These are phyloP conservation scores for Candida fluviatilis DNA, from an alignment of 805 yeast species.

Conservation along the genomic window DNA sequence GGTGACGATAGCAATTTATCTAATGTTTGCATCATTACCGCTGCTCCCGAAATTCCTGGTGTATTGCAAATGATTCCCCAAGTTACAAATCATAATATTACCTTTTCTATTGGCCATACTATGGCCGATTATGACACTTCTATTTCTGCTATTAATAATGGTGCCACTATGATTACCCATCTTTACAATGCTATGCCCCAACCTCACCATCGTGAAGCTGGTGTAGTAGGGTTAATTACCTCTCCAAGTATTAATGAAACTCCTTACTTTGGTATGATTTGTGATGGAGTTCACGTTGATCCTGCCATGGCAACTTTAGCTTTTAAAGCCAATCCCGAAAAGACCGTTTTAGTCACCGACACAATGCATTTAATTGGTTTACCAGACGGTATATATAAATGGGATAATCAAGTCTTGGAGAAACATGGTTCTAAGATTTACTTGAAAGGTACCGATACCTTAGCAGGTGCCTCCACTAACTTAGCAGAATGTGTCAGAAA, in stretches of 20 bases:
- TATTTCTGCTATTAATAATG: slow-evolving; percentile 42
- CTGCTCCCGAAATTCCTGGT: slow-evolving; percentile 51
- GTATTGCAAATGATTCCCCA: slow-evolving; percentile 39
- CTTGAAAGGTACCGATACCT: slow-evolving; percentile 51
- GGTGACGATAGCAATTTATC: slow-evolving; percentile 31
- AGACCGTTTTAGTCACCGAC: slow-evolving; percentile 54
- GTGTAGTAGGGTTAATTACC: slow-evolving; percentile 47
- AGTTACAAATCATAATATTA: slow-evolving; percentile 27
- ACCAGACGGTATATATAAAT: slow-evolving; percentile 51
- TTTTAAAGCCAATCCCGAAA: slow-evolving; percentile 48
- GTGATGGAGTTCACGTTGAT: slow-evolving; percentile 59
- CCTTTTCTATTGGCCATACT: slow-evolving; percentile 47
- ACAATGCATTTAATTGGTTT: slow-evolving; percentile 57
- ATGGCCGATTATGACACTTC: slow-evolving; percentile 36
- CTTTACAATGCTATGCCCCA: slow-evolving; percentile 60
- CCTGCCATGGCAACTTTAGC: slow-evolving; percentile 50
- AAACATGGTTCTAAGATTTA: slow-evolving; percentile 45
- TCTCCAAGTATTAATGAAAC: slow-evolving; percentile 21
- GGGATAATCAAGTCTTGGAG: slow-evolving; percentile 46
- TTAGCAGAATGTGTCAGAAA: slow-evolving; percentile 49
- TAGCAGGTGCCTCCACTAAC: slow-evolving; percentile 61
- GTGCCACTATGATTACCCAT: slow-evolving; percentile 59
- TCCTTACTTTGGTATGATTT: slow-evolving; percentile 52
- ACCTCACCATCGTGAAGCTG: slow-evolving; percentile 57
- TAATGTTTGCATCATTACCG: slow-evolving; percentile 42